Percentiles rank a stretch among this genome's conserved stretches.
Evolutionary conservation across 164 flowering plant genomes (phyloP).

Genomic region (Chimonanthus salicifolius): DNA sequence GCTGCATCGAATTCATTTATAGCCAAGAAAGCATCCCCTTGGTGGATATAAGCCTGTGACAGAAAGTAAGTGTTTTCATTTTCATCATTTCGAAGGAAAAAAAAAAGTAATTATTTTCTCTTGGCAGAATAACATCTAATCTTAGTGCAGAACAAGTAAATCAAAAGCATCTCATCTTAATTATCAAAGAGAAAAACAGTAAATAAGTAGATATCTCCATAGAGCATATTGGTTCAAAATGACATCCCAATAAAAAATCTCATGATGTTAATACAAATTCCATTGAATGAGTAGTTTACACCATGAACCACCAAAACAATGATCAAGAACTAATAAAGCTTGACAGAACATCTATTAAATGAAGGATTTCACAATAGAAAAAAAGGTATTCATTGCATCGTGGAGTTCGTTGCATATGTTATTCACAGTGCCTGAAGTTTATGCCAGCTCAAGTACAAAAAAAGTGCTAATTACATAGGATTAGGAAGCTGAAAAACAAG

Average conservation of each 20-base stretch:
- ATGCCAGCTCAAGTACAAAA: too few species aligned
- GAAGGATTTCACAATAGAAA: too few species aligned
- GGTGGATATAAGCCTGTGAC: slow-evolving; percentile 68
- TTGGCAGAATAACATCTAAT: too few species aligned
- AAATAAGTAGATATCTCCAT: not conserved
- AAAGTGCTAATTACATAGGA: too few species aligned
- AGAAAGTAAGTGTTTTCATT: not conserved
- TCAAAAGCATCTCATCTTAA: not conserved
- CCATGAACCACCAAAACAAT: not conserved
- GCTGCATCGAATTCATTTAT: slow-evolving; percentile 59
- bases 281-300: not conserved
- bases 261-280: not conserved
- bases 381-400: too few species aligned
- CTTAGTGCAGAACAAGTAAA: not conserved
- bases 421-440: too few species aligned
- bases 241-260: not conserved
- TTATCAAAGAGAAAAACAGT: not conserved
- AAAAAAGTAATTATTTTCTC: too few species aligned
- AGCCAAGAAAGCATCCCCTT: slow-evolving; percentile 81
- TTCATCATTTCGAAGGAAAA: too few species aligned
- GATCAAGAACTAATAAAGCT: too few species aligned
- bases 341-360: too few species aligned
- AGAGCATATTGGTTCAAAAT: not conserved
- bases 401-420: too few species aligned
- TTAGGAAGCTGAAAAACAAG: too few species aligned